These are phyloP conservation scores for Draba incana DNA, from an alignment of 345 rosid species.

Conservation along the genomic window DNA sequence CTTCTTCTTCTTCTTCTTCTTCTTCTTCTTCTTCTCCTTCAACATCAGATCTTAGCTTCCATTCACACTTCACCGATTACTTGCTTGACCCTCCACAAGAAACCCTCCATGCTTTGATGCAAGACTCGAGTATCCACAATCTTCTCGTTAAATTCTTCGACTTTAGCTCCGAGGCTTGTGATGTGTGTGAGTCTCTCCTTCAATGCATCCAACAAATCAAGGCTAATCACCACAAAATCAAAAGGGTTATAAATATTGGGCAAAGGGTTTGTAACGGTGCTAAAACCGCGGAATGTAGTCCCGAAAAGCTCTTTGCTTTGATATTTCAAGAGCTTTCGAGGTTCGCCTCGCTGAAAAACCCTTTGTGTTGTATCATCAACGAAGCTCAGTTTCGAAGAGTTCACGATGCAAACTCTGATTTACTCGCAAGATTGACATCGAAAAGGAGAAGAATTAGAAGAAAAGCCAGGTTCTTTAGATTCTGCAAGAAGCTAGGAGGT, in stretches of 20 bases:
- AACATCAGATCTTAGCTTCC: conserved; percentile 42
- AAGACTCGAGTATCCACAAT: conserved; percentile 44
- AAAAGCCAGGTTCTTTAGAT: conserved; percentile 47
- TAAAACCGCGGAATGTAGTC: conserved; percentile 20
- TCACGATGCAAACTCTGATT: conserved; percentile 48
- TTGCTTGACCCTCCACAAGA: conserved; percentile 66
- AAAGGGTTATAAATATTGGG: conserved; percentile 53
- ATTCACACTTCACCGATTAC: conserved; percentile 54
- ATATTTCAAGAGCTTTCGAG: conserved; percentile 58
- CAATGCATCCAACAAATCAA: conserved; percentile 59
- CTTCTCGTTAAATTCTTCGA: conserved; percentile 59
- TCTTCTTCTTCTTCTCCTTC: conserved; percentile 32
- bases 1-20: conserved; percentile 43
- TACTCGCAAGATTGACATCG: conserved; percentile 54
- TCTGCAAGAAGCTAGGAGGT: conserved; percentile 54
- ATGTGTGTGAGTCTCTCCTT: conserved; percentile 65
- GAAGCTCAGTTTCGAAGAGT: conserved; percentile 41
- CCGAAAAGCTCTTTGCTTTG: conserved; percentile 22
- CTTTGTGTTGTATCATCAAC: conserved; percentile 50
- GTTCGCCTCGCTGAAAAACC: conserved; percentile 55
- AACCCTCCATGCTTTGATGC: conserved; percentile 47
- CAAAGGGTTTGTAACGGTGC: conserved; percentile 37
- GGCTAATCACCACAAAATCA: conserved; percentile 52
- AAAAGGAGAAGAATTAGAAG: conserved; percentile 52
- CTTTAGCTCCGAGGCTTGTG: conserved; percentile 57